phyloP scores from a whole-genome alignment of 2,329 filamentous ascomycete genomes.

The Botrytis fabae region DNA sequence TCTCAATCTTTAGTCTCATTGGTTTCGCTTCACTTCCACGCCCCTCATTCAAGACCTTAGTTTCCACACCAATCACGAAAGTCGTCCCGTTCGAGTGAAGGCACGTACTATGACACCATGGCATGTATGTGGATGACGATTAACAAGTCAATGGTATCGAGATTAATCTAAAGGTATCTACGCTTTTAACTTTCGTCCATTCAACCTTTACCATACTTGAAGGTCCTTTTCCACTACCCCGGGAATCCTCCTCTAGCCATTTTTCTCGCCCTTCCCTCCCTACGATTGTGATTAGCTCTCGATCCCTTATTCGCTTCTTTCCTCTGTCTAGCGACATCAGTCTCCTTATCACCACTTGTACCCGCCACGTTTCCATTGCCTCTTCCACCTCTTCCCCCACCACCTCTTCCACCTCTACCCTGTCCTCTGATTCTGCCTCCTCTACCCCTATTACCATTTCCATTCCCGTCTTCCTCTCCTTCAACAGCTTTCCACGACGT shows the following conservation, averaged over 20 bases:
- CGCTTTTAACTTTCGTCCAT: neutral
- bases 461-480: slow-evolving; percentile 48
- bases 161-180: neutral
- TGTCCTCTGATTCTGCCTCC: slow-evolving; percentile 49
- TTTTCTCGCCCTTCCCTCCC: slow-evolving; percentile 67
- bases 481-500: slow-evolving; percentile 65
- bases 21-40: neutral
- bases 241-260: slow-evolving; percentile 57
- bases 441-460: slow-evolving; percentile 41
- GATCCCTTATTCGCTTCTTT: slow-evolving; percentile 84
- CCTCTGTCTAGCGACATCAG: slow-evolving; percentile 66
- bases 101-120: neutral
- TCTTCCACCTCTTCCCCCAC: slow-evolving; percentile 53
- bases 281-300: slow-evolving; percentile 81
- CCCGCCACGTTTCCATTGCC: slow-evolving; percentile 64
- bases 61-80: too few relatives aligned
- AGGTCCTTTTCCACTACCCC: slow-evolving; percentile 25
- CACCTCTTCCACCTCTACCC: slow-evolving; percentile 48
- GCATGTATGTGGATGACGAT: too few relatives aligned
- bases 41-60: neutral
- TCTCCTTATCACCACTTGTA: slow-evolving; percentile 66
- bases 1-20: neutral
- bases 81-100: neutral
- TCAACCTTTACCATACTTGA: neutral
- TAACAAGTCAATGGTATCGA: neutral